These are phyloP conservation scores for Claviceps sorghi DNA, from an alignment of 2,329 filamentous ascomycete genomes.

Conservation along the genomic window DNA sequence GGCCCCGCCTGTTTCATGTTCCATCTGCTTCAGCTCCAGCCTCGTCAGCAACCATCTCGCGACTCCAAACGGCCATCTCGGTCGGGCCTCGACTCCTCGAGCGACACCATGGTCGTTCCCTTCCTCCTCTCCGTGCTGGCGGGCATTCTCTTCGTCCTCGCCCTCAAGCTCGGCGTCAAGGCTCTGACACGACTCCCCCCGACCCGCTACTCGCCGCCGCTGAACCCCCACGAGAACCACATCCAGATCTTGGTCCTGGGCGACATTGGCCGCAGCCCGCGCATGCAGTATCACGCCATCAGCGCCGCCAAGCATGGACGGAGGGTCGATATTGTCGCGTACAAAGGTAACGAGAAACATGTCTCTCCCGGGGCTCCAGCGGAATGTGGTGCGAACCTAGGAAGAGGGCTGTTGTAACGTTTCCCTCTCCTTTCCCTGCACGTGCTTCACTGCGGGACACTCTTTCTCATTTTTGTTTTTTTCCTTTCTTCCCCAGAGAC, in stretches of 20 bases:
- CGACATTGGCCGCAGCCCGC: constrained; percentile 87
- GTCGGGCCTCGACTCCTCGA: background rate
- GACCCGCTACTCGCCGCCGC: constrained; percentile 20
- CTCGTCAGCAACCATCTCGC: background rate
- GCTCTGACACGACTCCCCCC: constrained; percentile 13
- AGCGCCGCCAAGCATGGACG: constrained; percentile 76
- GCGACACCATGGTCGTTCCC: constrained; percentile 8
- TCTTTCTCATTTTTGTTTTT: background rate
- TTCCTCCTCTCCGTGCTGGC: constrained; percentile 22
- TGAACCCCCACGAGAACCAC: constrained; percentile 24
- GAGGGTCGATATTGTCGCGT: constrained; percentile 74
- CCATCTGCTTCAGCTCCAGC: too few relatives aligned
- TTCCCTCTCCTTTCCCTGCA: background rate
- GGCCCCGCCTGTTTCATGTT: too few relatives aligned
- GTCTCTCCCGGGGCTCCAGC: too few relatives aligned
- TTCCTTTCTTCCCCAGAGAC: constrained; percentile 43
- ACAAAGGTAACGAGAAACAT: constrained; percentile 66
- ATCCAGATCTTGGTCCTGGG: constrained; percentile 83
- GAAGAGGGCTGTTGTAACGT: too few relatives aligned
- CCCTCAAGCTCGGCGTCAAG: constrained; percentile 13
- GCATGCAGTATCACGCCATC: constrained; percentile 96
- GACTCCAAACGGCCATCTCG: background rate
- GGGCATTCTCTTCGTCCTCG: constrained; percentile 20
- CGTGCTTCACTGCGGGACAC: too few relatives aligned
- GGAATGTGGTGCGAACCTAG: too few relatives aligned